These are phyloP conservation scores for Microascus cirrosus DNA, from an alignment of 2,329 filamentous ascomycete genomes.

Conservation along the genomic window DNA sequence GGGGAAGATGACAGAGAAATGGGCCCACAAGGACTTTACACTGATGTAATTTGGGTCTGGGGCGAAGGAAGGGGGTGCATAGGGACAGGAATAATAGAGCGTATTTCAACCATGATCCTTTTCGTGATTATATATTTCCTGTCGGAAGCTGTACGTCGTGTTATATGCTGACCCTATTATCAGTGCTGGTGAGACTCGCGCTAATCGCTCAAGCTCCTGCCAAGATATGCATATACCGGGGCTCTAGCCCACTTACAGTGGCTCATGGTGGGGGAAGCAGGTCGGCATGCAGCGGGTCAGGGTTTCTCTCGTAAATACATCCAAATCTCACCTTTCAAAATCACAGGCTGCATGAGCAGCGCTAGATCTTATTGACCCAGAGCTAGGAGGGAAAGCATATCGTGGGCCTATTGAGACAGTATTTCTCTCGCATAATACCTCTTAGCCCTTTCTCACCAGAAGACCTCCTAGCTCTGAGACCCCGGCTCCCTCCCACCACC, in stretches of 20 bases:
- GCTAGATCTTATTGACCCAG: background rate
- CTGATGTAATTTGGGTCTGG: slow-evolving; percentile 9
- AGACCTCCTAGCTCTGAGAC: background rate
- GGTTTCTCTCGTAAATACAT: background rate
- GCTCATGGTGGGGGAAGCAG: background rate
- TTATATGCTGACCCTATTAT: background rate
- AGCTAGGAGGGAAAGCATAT: background rate
- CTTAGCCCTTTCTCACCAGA: background rate
- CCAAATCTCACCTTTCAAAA: background rate
- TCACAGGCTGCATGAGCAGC: background rate
- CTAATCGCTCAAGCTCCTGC: background rate
- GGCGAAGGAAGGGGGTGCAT: background rate
- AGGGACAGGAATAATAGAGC: too few relatives aligned
- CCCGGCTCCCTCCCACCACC: background rate
- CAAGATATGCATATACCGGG: background rate
- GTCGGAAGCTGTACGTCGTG: too few relatives aligned
- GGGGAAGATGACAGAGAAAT: slow-evolving; percentile 83
- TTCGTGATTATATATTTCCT: background rate
- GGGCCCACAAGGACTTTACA: slow-evolving; percentile 88
- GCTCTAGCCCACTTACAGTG: background rate
- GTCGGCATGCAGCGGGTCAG: background rate
- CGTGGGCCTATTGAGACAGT: background rate
- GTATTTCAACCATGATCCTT: background rate
- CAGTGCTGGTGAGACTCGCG: background rate
- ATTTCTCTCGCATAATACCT: background rate